Conservation (phyloP, 139 green algal species). For the Chlorella sp. region DNA sequence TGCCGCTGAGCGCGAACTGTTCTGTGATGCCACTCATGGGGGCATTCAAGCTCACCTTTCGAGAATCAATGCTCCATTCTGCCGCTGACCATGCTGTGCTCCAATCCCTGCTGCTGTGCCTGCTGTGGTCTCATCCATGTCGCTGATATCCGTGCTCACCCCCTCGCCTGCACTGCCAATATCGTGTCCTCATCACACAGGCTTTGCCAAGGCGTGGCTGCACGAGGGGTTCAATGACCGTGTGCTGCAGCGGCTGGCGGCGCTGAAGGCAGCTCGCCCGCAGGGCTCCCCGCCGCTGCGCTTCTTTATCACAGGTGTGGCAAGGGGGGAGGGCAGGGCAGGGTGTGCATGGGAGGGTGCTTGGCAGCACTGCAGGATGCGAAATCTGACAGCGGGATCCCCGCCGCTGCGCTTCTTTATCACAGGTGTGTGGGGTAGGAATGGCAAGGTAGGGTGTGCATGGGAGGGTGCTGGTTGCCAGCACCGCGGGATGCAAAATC, state of each 20-base stretch:
- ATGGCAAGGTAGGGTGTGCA: background rate
- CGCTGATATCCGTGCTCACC: too few species aligned
- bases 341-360: background rate
- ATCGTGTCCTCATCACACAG: background rate
- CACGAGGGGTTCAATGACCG: constrained; percentile 5
- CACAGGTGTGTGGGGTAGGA: background rate
- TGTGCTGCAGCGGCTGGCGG: background rate
- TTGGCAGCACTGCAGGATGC: background rate
- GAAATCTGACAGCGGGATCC: background rate
- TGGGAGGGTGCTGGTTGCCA: background rate
- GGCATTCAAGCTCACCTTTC: too few species aligned
- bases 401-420: constrained; percentile 21
- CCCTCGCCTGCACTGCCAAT: too few species aligned
- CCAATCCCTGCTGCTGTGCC: too few species aligned
- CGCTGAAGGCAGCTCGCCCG: background rate
- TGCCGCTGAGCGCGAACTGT: background rate
- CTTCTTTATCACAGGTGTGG: constrained; percentile 15
- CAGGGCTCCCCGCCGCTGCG: background rate
- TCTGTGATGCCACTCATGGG: too few species aligned
- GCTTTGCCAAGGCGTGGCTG: constrained; percentile 27
- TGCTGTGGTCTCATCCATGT: too few species aligned
- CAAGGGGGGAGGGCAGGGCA: background rate
- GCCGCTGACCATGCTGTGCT: too few species aligned
- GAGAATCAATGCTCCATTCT: too few species aligned
- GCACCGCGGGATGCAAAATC: background rate